These are phyloP conservation scores for Vaccinium darrowii DNA, from an alignment of 148 eudicot genomes.

Conservation along the genomic window DNA sequence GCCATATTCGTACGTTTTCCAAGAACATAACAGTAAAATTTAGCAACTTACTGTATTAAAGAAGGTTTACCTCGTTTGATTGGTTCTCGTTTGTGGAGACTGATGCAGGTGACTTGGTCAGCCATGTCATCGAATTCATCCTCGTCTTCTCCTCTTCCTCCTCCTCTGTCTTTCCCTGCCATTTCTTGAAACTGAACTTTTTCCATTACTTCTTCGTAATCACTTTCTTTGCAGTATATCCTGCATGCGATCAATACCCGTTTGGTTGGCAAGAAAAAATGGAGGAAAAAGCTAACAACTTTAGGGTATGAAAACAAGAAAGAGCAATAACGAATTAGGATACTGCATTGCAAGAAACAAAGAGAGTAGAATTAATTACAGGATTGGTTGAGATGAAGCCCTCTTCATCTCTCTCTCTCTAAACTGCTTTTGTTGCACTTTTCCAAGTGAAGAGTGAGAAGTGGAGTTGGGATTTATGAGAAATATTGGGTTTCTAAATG, in stretches of 20 bases:
- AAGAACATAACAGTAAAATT: background rate
- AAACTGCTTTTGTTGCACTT: constrained; percentile 3
- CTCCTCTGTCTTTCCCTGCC: constrained; percentile 8
- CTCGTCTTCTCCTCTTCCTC: background rate
- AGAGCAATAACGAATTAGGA: background rate
- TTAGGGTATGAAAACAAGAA: background rate
- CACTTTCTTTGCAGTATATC: constrained; percentile 21
- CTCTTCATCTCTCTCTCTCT: constrained; percentile 20
- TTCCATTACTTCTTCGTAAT: constrained; percentile 7
- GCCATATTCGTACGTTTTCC: constrained; percentile 9
- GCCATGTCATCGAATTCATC: constrained; percentile 15
- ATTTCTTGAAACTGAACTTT: background rate
- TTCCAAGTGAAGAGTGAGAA: background rate
- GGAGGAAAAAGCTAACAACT: background rate
- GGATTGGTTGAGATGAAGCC: constrained; percentile 25
- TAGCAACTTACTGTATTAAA: background rate
- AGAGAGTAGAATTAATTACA: constrained; percentile 21
- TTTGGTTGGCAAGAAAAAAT: constrained; percentile 18
- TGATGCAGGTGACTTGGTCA: constrained; percentile 17
- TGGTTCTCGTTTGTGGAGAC: constrained; percentile 24
- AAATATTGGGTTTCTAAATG: background rate
- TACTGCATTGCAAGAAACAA: background rate
- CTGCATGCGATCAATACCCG: constrained; percentile 12
- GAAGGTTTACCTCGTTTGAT: constrained; percentile 12
- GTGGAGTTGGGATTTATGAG: background rate